Evolutionary conservation across 139 green algal species (phyloP).

Genomic region (Chlorella sp.): DNA sequence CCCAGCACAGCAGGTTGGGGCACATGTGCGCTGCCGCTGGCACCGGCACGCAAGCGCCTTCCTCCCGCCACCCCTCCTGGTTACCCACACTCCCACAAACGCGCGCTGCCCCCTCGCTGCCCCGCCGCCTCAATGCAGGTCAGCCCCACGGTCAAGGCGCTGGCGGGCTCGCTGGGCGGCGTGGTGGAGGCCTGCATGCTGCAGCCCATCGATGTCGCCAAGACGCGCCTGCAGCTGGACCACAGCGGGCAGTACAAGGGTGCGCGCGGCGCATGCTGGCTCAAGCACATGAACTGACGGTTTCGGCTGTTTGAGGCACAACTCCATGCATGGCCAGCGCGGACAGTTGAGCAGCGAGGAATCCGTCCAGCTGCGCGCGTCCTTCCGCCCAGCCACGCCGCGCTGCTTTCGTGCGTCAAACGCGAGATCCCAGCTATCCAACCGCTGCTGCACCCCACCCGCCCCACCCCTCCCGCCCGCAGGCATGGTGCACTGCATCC

Average conservation of each 20-base stretch:
- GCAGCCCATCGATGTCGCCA: conserved; percentile 96
- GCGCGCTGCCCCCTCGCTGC: no score
- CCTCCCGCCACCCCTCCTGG: not conserved
- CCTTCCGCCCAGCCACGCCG: not conserved
- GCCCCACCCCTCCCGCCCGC: not conserved
- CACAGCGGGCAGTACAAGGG: conserved; percentile 80
- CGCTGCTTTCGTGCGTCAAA: no score
- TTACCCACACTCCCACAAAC: no score
- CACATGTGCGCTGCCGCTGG: not conserved
- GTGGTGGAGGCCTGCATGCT: conserved; percentile 89
- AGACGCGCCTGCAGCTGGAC: conserved; percentile 95
- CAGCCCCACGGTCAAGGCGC: conserved; percentile 47
- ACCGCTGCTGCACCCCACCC: no score
- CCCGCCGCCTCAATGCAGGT: conserved; percentile 19
- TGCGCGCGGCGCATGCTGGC: conserved; percentile 13
- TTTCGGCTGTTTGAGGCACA: no score
- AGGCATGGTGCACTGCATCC: conserved; percentile 86
- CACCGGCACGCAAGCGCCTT: not conserved
- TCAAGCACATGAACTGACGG: no score
- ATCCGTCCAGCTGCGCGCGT: not conserved
- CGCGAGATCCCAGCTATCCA: no score
- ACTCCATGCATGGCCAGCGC: no score
- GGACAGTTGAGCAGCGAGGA: no score
- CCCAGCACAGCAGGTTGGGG: no score
- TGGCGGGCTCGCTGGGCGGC: conserved; percentile 88